These are phyloP conservation scores for Mycosphaerella sp. DNA, from an alignment of 2,329 filamentous ascomycete species.

Conservation along the genomic window DNA sequence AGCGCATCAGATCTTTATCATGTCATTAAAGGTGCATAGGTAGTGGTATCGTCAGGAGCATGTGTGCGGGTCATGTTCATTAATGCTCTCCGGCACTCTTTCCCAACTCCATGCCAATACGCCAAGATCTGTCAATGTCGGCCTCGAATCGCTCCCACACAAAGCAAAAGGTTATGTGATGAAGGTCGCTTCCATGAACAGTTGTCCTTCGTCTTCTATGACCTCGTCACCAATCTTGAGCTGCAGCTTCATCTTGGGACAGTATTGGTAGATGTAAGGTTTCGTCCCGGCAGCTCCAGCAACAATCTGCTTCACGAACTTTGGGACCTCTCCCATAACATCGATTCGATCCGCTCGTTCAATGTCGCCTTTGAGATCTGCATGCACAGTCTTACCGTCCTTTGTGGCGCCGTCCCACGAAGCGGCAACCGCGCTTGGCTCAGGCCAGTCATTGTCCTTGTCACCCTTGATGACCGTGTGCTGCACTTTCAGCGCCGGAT, in stretches of 20 bases:
- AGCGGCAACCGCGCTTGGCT: constrained; percentile 69
- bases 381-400: constrained; percentile 67
- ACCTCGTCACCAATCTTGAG: constrained; percentile 78
- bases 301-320: constrained; percentile 91
- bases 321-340: constrained; percentile 93
- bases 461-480: constrained; percentile 69
- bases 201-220: constrained; percentile 65
- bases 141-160: neutral
- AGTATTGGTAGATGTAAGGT: constrained; percentile 97
- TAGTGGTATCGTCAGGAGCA: constrained; percentile 9
- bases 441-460: constrained; percentile 77
- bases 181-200: constrained; percentile 94
- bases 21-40: constrained; percentile 38
- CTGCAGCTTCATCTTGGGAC: constrained; percentile 67
- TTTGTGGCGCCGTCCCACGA: constrained; percentile 72
- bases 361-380: constrained; percentile 61
- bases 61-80: constrained; percentile 51
- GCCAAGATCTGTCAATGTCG: constrained; percentile 3
- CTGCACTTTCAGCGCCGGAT: constrained; percentile 56
- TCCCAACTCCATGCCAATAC: constrained; percentile 44
- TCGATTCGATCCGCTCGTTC: constrained; percentile 78
- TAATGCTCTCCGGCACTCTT: constrained; percentile 66
- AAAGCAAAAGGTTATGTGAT: constrained; percentile 53
- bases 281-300: constrained; percentile 83
- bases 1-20: constrained; percentile 37